Evolutionary conservation across 202 grass and related monocot genomes (phyloP).

Genomic region (Hordeum pubiflorum): DNA sequence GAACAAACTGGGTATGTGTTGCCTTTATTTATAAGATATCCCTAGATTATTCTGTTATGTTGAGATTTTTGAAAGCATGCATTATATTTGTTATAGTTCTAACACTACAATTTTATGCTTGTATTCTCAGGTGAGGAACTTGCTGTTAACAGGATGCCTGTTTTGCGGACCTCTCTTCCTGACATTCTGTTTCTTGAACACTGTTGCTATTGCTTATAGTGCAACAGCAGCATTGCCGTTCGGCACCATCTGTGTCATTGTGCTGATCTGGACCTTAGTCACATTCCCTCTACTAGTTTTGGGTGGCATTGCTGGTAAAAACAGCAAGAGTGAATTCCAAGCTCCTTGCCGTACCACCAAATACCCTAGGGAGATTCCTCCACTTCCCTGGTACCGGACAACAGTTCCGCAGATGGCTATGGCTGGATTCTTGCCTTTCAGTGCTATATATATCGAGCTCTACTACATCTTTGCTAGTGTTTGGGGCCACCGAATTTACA

Average conservation of each 20-base stretch:
- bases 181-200: conserved; percentile 96
- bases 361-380: conserved; percentile 87
- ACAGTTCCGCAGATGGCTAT: conserved; percentile 93
- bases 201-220: conserved; percentile 91
- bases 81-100: conserved; percentile 10
- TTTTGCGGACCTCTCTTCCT: conserved; percentile 92
- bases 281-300: conserved; percentile 91
- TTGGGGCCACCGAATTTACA: conserved; percentile 97
- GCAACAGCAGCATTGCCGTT: conserved; percentile 90
- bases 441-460: conserved; percentile 93
- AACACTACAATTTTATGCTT: conserved; percentile 4
- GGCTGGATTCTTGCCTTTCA: conserved; percentile 96
- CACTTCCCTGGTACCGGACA: conserved; percentile 76
- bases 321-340: conserved; percentile 83
- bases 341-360: conserved; percentile 88
- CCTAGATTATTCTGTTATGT: not conserved
- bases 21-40: not conserved
- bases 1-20: conserved; percentile 79
- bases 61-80: not conserved
- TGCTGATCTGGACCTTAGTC: conserved; percentile 93
- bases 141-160: conserved; percentile 82
- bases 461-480: conserved; percentile 99
- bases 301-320: conserved; percentile 99
- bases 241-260: conserved; percentile 92
- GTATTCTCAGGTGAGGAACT: conserved; percentile 81